A percentile compares a stretch with the other conserved stretches of the same genome.
These are phyloP conservation scores for Coemansia sp. DNA, from an alignment of 192 early-diverging fungal species.

Conservation along the genomic window DNA sequence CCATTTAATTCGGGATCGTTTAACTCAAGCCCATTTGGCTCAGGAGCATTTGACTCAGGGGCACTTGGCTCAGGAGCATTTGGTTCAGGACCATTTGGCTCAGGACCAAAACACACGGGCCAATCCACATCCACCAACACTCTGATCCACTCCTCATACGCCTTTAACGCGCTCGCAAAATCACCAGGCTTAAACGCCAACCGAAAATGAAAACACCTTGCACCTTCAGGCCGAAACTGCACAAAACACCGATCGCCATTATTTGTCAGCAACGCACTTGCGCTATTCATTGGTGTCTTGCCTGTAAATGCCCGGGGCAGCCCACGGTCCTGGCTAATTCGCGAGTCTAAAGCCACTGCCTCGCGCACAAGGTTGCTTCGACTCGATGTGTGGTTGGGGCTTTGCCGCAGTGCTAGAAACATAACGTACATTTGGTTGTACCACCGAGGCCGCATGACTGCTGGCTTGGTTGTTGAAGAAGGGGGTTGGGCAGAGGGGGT, in stretches of 20 bases:
- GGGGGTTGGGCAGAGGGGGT: neutral
- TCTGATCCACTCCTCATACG: constrained; percentile 74
- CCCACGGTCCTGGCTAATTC: constrained; percentile 65
- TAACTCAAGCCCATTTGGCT: too few species aligned
- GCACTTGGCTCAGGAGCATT: neutral
- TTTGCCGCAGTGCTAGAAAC: constrained; percentile 73
- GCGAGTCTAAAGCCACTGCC: constrained; percentile 75
- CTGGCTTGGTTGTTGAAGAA: neutral
- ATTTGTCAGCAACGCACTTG: constrained; percentile 70
- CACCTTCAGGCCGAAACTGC: constrained; percentile 65
- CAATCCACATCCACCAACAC: constrained; percentile 72
- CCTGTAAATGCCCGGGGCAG: constrained; percentile 82
- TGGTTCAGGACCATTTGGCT: neutral
- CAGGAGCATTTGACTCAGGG: too few species aligned
- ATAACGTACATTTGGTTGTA: constrained; percentile 86
- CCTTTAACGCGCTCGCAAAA: constrained; percentile 65
- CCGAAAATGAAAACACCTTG: constrained; percentile 68
- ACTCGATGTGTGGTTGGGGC: constrained; percentile 63
- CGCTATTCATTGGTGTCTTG: constrained; percentile 81
- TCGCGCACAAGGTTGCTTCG: constrained; percentile 69
- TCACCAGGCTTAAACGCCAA: constrained; percentile 78
- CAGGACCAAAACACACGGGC: constrained; percentile 79
- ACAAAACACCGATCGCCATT: constrained; percentile 76
- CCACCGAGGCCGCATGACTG: constrained; percentile 67
- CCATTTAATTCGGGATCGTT: too few species aligned